Evolutionary conservation across 208 protist species (phyloP).

Genomic region (Trypanosoma boissoni): DNA sequence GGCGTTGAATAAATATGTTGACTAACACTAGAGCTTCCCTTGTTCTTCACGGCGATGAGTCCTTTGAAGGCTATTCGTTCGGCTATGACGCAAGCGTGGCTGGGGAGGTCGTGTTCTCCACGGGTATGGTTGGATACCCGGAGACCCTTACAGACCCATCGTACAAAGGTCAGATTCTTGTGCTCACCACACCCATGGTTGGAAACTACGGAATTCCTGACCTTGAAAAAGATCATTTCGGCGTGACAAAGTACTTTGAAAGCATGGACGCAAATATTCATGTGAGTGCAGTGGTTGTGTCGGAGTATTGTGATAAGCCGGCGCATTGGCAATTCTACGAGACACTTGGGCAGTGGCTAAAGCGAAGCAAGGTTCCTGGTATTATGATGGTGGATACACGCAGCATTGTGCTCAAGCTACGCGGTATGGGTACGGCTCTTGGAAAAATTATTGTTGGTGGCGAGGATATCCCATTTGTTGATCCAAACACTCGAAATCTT

Average conservation of each 20-base stretch:
- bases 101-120: slow-evolving; percentile 93
- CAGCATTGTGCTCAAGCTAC: slow-evolving; percentile 96
- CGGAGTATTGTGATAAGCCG: slow-evolving; percentile 94
- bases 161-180: slow-evolving; percentile 97
- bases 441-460: slow-evolving; percentile 86
- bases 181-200: slow-evolving; percentile 97
- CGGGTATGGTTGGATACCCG: slow-evolving; percentile 95
- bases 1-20: slow-evolving; percentile 8
- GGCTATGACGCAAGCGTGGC: slow-evolving; percentile 91
- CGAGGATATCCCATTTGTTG: slow-evolving; percentile 80
- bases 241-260: slow-evolving; percentile 96
- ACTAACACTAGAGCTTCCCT: slow-evolving; percentile 59
- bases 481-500: slow-evolving; percentile 95
- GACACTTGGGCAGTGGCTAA: slow-evolving; percentile 86
- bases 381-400: slow-evolving; percentile 98
- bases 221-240: slow-evolving; percentile 87
- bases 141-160: slow-evolving; percentile 97
- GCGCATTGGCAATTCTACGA: slow-evolving; percentile 94
- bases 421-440: slow-evolving; percentile 91
- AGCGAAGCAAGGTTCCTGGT: slow-evolving; percentile 94
- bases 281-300: slow-evolving; percentile 89
- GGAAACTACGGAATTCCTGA: slow-evolving; percentile 97
- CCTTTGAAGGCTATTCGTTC: slow-evolving; percentile 94
- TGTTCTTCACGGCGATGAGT: slow-evolving; percentile 92
- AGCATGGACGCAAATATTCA: slow-evolving; percentile 87